These are phyloP conservation scores for Arthrobotrys pseudoclavata DNA, from an alignment of 2,329 filamentous ascomycete species.

Conservation along the genomic window DNA sequence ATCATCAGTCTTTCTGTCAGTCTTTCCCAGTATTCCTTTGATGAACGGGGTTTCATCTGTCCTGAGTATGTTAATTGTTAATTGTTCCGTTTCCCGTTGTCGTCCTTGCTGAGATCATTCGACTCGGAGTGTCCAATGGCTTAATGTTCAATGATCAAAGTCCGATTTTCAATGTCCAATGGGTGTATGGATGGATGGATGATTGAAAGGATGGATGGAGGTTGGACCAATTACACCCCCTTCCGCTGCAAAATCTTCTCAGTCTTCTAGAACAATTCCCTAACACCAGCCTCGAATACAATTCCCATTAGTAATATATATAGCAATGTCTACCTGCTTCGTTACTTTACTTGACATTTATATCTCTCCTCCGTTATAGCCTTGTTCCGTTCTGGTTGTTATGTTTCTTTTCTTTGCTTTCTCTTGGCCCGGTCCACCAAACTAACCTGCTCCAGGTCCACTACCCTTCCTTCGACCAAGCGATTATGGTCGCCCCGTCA, in stretches of 20 bases:
- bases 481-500: conserved; percentile 60
- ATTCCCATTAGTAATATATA: conserved; percentile 44
- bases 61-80: conserved; percentile 11
- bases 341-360: background rate
- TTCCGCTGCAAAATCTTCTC: conserved; percentile 30
- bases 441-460: conserved; percentile 38
- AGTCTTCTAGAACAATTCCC: conserved; percentile 32
- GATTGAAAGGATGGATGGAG: conserved; percentile 11
- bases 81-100: background rate
- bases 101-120: conserved; percentile 37
- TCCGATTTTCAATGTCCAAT: background rate
- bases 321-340: too few relatives aligned
- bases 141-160: background rate
- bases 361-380: background rate
- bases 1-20: background rate
- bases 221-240: conserved; percentile 15
- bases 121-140: background rate
- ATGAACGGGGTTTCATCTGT: conserved; percentile 15
- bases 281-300: background rate
- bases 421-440: background rate
- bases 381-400: background rate
- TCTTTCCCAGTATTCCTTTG: background rate
- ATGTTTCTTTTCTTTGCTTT: background rate
- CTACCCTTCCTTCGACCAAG: conserved; percentile 59
- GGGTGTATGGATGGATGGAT: background rate